Conservation (phyloP, 257 asterid genomes). For the Anisodus acutangulus region DNA sequence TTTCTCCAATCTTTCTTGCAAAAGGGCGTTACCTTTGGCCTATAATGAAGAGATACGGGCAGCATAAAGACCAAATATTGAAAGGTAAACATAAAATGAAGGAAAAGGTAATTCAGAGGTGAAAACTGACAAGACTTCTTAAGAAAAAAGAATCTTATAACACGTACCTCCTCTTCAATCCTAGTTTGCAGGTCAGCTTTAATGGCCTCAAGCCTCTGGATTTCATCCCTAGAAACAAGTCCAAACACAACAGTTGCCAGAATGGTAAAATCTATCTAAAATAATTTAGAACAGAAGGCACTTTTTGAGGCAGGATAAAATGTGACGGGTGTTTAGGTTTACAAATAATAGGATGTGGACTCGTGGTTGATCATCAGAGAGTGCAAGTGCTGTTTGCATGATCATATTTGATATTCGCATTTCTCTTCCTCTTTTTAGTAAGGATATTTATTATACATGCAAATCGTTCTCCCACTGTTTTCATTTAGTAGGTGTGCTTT, state of each 20-base stretch:
- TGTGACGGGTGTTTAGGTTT: neutral
- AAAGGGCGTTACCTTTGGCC: conserved; percentile 57
- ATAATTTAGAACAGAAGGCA: neutral
- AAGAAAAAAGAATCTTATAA: neutral
- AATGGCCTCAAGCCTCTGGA: conserved; percentile 59
- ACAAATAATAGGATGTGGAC: neutral
- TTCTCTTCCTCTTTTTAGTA: neutral
- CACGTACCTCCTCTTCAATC: conserved; percentile 65
- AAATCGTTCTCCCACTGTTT: too few relatives aligned
- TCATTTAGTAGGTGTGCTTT: too few relatives aligned
- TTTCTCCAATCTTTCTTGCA: conserved; percentile 64
- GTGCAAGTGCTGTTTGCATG: neutral
- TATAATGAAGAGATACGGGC: conserved; percentile 29
- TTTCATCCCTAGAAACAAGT: conserved; percentile 58
- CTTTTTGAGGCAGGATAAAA: neutral
- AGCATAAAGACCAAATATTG: conserved; percentile 20
- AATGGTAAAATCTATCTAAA: neutral
- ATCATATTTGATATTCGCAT: neutral
- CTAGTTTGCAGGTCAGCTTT: conserved; percentile 62
- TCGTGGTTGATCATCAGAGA: too few relatives aligned
- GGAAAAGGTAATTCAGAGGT: neutral
- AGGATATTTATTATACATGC: too few relatives aligned
- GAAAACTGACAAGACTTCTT: neutral
- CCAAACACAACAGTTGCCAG: neutral
- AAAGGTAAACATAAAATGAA: conserved; percentile 31